Evolutionary conservation across 1,139 yeast genomes (phyloP), one percentile per base, ranked within the genome.

Genomic region (Saccharomyces pastorianus): DNA sequence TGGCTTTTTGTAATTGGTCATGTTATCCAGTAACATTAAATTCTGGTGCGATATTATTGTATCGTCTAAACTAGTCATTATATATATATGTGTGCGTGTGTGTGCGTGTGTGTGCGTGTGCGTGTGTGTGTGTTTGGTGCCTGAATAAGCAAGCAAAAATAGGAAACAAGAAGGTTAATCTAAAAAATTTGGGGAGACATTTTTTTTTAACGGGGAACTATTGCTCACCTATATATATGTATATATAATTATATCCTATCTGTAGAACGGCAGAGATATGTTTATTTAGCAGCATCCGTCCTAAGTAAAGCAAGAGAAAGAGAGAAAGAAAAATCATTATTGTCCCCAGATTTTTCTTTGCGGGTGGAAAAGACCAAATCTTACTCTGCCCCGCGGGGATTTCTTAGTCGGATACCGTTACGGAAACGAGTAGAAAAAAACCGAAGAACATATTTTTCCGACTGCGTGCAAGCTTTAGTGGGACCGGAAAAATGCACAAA

Each of bases 1-100:
- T 0, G 63, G 61, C 47, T 56, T 55, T 25, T 56, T 51, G 48
- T 61, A 56, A 42, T 61, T 59, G 23, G 64, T 61, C 46, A 61
- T 58, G 50, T 61, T 62, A 50, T 62, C 64, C 56, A 62, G 54
- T 55, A 61, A 54, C 57, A 61, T 53, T 50, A 61, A 49, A 46
- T 62, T 61, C 48, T 59, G 60, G 41, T 59, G 54, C 17, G 60
- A 56, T 9, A 62, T 56, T 20, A 61, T 58, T 1, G 58, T 54
- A 51, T 62, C 65, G 49, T 62, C 65, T 14, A 46, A 51, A 28
- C 50, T 27, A 23, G 48, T 48, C 54, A 51, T 51, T 14, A 8
- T 34, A 5, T 20, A 31, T 17, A 25, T 29, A 1, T 29, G 3
- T 13, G 11, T 32, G 20, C 14, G 38, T 32, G 25, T 46, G 13